These are phyloP conservation scores for Cladosporium sp. DNA, from an alignment of 2,329 filamentous ascomycete genomes.

Conservation along the genomic window DNA sequence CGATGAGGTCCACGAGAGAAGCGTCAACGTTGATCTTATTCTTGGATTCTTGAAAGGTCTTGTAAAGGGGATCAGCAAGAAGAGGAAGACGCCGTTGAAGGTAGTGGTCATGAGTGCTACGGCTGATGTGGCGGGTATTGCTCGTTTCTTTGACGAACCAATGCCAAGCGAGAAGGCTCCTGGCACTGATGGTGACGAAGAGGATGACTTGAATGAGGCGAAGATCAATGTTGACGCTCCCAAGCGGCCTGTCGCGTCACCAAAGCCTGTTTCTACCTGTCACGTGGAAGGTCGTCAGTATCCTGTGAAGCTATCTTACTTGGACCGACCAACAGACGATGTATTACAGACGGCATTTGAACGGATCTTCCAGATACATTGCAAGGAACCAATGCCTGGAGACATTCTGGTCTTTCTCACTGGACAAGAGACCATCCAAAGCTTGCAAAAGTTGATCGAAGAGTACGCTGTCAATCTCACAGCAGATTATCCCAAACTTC, in stretches of 20 bases:
- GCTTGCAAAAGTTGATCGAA: constrained; percentile 70
- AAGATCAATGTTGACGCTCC: not conserved
- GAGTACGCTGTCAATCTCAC: constrained; percentile 69
- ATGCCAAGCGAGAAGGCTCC: constrained; percentile 22
- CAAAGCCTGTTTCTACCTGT: constrained; percentile 36
- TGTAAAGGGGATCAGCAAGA: constrained; percentile 51
- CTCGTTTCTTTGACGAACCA: constrained; percentile 59
- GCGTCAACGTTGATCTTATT: constrained; percentile 86
- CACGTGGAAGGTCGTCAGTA: constrained; percentile 83
- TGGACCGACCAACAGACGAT: constrained; percentile 67
- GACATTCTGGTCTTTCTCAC: constrained; percentile 90
- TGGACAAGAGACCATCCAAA: constrained; percentile 88
- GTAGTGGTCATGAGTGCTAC: constrained; percentile 97
- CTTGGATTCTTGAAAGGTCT: constrained; percentile 83
- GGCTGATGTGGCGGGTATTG: constrained; percentile 74
- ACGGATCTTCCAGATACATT: constrained; percentile 78
- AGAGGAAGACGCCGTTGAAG: constrained; percentile 70
- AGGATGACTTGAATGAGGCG: not conserved
- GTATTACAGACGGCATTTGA: constrained; percentile 77
- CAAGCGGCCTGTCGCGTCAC: not conserved
- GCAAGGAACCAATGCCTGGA: constrained; percentile 82
- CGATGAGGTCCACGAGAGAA: constrained; percentile 95
- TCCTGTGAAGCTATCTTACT: constrained; percentile 72
- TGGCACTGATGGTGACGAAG: not conserved
- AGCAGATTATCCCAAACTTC: constrained; percentile 37